Base-by-base conservation (phyloP, 192 early-diverging fungal species). In the Lobosporangium transversale region DNA sequence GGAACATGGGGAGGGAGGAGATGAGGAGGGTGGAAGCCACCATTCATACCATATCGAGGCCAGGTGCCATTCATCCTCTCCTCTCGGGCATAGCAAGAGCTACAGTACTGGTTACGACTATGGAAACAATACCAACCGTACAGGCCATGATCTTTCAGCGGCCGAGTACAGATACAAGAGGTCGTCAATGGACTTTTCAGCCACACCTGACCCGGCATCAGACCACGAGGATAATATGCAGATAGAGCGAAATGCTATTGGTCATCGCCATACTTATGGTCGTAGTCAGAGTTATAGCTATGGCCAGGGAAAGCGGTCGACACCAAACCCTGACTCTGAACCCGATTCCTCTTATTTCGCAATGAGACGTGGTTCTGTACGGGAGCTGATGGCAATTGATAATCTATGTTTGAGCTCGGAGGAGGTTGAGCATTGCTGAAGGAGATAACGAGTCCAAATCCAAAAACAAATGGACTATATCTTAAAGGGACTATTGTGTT, bases 371-470 rank as follows among this genome's bases (percentile, higher is more conserved):
- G 73, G 64, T 24, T 76, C 73, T 11, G 73, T 76, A 0, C 63
- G 73, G 14, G 73, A 76, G 11, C 18, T 76, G 37, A 76, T 76
- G 73, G 73, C 73, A 23, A 76, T 76, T 36, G 65, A 76, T 47
- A 44, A 76, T 48, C 20, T 76, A 47, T 76, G 73, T 24, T 40
- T 76, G 24, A 71, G 69, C 42, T 71, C 69, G 40, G 69, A 71
- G 32, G 69, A 71, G 30, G 69, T 52, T 10, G 67, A 69, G 51
- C 67, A 47, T 8, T 69, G 67, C 43, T 69, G 57, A 58, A 54
- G 9, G 9, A 23, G 6, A 40, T 10, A n/a, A n/a, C n/a, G n/a
- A n/a, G n/a, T n/a, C n/a, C n/a, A n/a, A n/a, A n/a, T n/a, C n/a
- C n/a, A n/a, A n/a, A n/a, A n/a, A n/a, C n/a, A 29, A 45, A 20